phyloP scores from a whole-genome alignment of 2,329 filamentous ascomycete genomes.

The Penicillium sp. region DNA sequence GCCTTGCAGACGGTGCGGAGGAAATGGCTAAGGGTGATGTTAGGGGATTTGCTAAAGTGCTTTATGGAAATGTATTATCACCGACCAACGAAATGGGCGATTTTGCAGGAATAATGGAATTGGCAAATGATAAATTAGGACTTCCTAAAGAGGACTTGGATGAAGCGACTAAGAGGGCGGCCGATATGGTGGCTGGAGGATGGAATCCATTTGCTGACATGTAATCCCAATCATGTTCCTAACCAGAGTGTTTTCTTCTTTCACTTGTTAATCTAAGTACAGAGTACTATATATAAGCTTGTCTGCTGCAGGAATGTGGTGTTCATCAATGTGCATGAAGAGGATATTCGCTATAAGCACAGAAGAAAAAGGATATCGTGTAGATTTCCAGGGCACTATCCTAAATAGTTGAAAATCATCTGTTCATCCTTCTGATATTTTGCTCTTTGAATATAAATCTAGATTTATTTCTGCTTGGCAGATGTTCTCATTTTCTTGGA shows the following conservation, averaged over 20 bases:
- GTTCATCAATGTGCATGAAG: too few species aligned
- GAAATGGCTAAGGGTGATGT: conserved; percentile 5
- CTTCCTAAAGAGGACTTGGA: conserved; percentile 15
- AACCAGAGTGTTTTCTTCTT: background rate
- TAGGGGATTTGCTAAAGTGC: conserved; percentile 7
- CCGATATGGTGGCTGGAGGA: conserved; percentile 14
- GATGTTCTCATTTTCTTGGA: too few species aligned
- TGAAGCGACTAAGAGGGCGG: conserved; percentile 15
- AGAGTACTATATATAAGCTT: background rate
- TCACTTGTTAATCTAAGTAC: background rate
- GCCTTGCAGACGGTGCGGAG: conserved; percentile 10
- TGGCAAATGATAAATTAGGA: conserved; percentile 8
- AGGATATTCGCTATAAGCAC: too few species aligned
- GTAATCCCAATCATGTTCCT: background rate
- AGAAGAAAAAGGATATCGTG: too few species aligned
- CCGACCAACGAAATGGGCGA: conserved; percentile 1
- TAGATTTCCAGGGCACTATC: too few species aligned
- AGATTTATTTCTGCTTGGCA: background rate
- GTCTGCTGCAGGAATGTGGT: background rate
- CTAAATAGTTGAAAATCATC: too few species aligned
- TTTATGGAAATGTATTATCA: conserved; percentile 12
- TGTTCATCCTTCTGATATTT: too few species aligned
- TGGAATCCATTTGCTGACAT: conserved; percentile 12
- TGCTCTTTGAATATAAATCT: too few species aligned
- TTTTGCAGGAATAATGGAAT: conserved; percentile 4